Conservation (phyloP, 2,329 filamentous ascomycete genomes). For the Stagonosporopsis chrysanthemi region DNA sequence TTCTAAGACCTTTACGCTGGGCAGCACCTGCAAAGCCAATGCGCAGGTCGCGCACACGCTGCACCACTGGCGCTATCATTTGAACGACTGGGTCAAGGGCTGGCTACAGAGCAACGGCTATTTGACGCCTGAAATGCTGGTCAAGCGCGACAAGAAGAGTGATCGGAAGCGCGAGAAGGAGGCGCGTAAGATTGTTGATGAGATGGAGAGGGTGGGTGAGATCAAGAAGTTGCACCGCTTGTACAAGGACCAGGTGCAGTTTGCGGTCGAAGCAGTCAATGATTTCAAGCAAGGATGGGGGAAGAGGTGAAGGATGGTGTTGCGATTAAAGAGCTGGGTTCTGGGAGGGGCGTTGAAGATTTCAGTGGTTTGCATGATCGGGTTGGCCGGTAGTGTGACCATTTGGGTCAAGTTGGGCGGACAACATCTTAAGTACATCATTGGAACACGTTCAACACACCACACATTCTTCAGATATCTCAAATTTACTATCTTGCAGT, state of each 20-base stretch:
- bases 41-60: conserved; percentile 75
- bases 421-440: not conserved
- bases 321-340: not conserved
- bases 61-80: conserved; percentile 76
- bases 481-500: not conserved
- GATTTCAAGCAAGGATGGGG: conserved; percentile 37
- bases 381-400: not conserved
- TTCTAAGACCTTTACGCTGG: conserved; percentile 40
- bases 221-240: conserved; percentile 69
- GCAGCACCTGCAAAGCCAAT: conserved; percentile 63
- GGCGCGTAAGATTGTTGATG: conserved; percentile 69
- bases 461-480: not conserved
- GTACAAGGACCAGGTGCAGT: conserved; percentile 67
- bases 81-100: conserved; percentile 75
- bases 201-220: conserved; percentile 67
- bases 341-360: not conserved
- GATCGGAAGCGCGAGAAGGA: conserved; percentile 65
- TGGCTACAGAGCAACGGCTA: conserved; percentile 67
- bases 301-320: conserved; percentile 4
- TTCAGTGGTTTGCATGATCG: not conserved
- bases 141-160: conserved; percentile 68
- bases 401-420: too few relatives aligned
- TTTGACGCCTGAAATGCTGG: conserved; percentile 64
- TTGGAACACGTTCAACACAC: not conserved
- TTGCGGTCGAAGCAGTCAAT: conserved; percentile 42